These are phyloP conservation scores for Aegilops speltoides DNA, from an alignment of 176 grass and related monocot species.

Conservation along the genomic window DNA sequence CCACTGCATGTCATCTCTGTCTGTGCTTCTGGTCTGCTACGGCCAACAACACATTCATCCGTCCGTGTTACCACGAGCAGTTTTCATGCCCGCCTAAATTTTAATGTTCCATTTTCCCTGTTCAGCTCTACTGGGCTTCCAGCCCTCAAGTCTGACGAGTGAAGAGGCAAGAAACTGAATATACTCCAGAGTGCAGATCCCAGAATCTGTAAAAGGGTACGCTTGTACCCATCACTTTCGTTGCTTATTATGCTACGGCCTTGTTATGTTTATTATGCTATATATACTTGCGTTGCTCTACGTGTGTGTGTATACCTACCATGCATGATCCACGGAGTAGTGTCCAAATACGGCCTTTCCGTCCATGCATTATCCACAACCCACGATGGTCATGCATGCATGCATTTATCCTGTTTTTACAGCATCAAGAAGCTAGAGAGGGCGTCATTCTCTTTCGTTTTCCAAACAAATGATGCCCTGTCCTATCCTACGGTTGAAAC, in stretches of 20 bases:
- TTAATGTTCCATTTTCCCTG: background rate
- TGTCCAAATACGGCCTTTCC: background rate
- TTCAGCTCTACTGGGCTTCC: background rate
- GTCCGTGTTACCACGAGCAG: background rate
- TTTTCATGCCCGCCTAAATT: background rate
- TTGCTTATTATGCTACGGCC: no score
- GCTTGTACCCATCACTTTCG: no score
- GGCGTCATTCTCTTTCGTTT: background rate
- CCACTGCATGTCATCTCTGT: constrained; percentile 17
- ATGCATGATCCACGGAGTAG: background rate
- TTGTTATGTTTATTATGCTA: no score
- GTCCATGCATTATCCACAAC: background rate
- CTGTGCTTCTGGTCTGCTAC: constrained; percentile 1
- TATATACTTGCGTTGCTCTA: no score
- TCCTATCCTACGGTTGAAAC: no score
- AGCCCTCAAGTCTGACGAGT: no score
- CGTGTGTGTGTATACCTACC: no score
- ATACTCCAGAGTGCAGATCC: background rate
- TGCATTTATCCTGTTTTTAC: background rate
- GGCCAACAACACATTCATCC: background rate
- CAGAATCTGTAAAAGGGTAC: no score
- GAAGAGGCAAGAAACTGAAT: constrained; percentile 1
- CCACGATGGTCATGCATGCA: no score
- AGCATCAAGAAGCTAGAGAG: background rate
- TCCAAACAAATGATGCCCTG: background rate